Evolutionary conservation across 2,329 filamentous ascomycete genomes (phyloP).

Genomic region (Paramyrothecium roridum): DNA sequence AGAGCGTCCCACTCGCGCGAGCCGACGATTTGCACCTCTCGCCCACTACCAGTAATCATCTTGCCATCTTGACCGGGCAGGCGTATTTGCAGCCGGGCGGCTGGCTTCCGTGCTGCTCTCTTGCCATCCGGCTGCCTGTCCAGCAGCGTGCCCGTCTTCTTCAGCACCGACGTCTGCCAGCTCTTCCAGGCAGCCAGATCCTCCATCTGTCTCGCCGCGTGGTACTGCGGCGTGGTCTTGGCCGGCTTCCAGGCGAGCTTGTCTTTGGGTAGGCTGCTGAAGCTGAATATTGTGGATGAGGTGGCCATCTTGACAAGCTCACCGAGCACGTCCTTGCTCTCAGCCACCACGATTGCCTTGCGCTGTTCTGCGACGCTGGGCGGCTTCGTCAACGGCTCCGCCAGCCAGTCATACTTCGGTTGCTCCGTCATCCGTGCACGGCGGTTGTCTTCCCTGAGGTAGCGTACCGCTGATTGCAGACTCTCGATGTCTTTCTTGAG

Average conservation of each 20-base stretch:
- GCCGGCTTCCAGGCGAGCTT: slow-evolving; percentile 65
- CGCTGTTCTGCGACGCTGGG: slow-evolving; percentile 44
- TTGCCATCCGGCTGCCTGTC: slow-evolving; percentile 14
- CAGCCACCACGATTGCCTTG: slow-evolving; percentile 50
- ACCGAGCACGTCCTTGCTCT: slow-evolving; percentile 61
- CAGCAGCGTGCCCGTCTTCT: slow-evolving; percentile 45
- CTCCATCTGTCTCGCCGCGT: slow-evolving; percentile 62
- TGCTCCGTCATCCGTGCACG: slow-evolving; percentile 58
- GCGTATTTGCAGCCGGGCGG: slow-evolving; percentile 48
- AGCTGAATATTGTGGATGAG: slow-evolving; percentile 55
- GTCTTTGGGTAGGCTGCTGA: slow-evolving; percentile 55
- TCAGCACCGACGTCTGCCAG: slow-evolving; percentile 54
- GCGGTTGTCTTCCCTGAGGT: slow-evolving; percentile 64
- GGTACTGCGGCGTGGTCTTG: slow-evolving; percentile 61
- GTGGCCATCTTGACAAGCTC: slow-evolving; percentile 63
- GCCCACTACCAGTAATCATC: slow-evolving; percentile 30
- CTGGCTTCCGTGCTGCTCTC: slow-evolving; percentile 20
- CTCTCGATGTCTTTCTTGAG: slow-evolving; percentile 66
- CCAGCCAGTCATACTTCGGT: slow-evolving; percentile 54
- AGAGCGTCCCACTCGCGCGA: slow-evolving; percentile 54
- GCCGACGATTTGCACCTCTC: slow-evolving; percentile 49
- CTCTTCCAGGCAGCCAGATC: slow-evolving; percentile 60
- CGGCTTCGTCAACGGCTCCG: slow-evolving; percentile 54
- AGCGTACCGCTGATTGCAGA: slow-evolving; percentile 63
- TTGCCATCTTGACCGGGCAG: slow-evolving; percentile 46